Conservation (phyloP, 2,329 filamentous ascomycete genomes). For the Malbranchea zuffiana region DNA sequence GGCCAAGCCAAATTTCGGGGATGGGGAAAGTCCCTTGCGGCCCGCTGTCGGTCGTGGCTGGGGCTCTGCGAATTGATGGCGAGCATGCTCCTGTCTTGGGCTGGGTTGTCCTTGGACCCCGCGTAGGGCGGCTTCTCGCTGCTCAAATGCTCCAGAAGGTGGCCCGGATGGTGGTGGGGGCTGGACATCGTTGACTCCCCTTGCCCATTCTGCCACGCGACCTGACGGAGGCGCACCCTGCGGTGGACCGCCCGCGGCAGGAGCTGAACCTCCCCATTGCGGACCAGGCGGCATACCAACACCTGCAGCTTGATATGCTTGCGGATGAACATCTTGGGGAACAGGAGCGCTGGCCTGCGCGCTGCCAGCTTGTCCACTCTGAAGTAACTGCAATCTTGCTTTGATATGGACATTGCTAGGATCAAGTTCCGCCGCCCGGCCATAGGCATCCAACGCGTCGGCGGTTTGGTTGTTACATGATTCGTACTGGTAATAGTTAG, state of each 20-base stretch:
- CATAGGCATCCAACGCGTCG: slow-evolving; percentile 91
- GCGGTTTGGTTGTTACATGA: slow-evolving; percentile 98
- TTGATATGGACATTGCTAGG: slow-evolving; percentile 93
- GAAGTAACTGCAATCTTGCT: slow-evolving; percentile 77
- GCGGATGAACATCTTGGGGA: slow-evolving; percentile 90
- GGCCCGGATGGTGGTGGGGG: slow-evolving; percentile 45
- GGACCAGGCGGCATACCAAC: slow-evolving; percentile 75
- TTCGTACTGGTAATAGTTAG: slow-evolving; percentile 57
- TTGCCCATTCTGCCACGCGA: slow-evolving; percentile 50
- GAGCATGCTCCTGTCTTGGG: slow-evolving; percentile 61
- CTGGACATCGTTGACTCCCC: slow-evolving; percentile 59
- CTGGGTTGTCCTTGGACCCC: slow-evolving; percentile 63
- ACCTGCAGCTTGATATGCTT: slow-evolving; percentile 76
- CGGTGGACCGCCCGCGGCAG: slow-evolving; percentile 35
- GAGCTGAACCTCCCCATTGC: slow-evolving; percentile 73
- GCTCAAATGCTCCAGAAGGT: slow-evolving; percentile 61
- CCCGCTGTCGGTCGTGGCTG: slow-evolving; percentile 43
- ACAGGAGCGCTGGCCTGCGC: slow-evolving; percentile 55
- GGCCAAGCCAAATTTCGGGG: slow-evolving; percentile 48
- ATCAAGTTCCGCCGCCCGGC: slow-evolving; percentile 86
- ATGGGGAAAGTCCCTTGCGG: slow-evolving; percentile 46
- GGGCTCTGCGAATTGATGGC: slow-evolving; percentile 54
- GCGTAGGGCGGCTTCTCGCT: slow-evolving; percentile 58
- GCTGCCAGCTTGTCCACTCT: slow-evolving; percentile 65
- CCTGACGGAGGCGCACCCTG: slow-evolving; percentile 55